phyloP scores from a whole-genome alignment of 2,329 filamentous ascomycete species.

The Rhinocladiella similis region DNA sequence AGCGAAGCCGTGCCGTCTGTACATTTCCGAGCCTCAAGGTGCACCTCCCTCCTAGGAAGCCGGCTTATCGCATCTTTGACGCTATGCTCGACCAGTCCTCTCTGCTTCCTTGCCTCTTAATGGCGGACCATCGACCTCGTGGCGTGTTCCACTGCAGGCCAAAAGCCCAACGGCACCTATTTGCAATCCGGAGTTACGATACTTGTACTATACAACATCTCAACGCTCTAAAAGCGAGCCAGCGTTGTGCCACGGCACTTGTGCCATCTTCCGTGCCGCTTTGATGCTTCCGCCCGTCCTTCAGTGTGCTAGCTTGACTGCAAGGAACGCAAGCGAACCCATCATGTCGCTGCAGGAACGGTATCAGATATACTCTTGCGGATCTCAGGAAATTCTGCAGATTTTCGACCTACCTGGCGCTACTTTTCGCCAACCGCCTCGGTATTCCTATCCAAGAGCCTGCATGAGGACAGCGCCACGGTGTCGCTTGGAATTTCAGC shows the following conservation, averaged over 20 bases:
- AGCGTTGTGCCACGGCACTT: slow-evolving; percentile 15
- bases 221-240: slow-evolving; percentile 1
- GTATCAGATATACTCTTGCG: slow-evolving; percentile 23
- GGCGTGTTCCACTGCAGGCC: slow-evolving; percentile 2
- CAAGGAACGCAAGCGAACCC: slow-evolving; percentile 12
- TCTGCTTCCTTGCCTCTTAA: background rate
- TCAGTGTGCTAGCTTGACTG: slow-evolving; percentile 9
- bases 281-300: slow-evolving; percentile 21
- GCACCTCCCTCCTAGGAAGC: background rate
- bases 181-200: slow-evolving; percentile 11
- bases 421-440: background rate
- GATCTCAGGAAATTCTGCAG: background rate
- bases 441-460: background rate
- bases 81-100: background rate
- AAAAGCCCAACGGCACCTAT: background rate
- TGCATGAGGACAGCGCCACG: background rate
- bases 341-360: slow-evolving; percentile 23
- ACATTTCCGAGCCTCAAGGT: background rate
- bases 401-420: slow-evolving; percentile 1
- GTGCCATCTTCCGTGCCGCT: slow-evolving; percentile 23
- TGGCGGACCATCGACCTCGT: background rate
- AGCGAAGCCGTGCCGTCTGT: background rate
- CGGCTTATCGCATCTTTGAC: background rate
- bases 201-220: no score
- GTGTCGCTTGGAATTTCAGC: background rate